Percentiles rank a stretch among this genome's conserved stretches.
These are phyloP conservation scores for Silene latifolia DNA, from an alignment of 148 eudicot genomes.

Conservation along the genomic window DNA sequence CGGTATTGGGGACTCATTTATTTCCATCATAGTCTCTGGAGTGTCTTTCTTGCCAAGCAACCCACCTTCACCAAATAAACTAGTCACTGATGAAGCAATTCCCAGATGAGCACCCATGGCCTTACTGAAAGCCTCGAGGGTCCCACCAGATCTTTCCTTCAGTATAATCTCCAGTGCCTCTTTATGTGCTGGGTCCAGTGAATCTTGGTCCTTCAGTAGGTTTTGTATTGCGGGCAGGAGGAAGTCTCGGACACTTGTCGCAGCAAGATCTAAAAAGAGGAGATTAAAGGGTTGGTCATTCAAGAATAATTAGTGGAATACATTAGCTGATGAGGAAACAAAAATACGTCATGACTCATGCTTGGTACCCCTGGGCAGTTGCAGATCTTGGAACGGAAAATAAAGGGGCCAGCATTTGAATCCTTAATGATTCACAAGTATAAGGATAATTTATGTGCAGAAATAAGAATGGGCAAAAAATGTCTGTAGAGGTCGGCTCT, in stretches of 20 bases:
- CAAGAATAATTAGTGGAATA: neutral
- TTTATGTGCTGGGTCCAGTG: constrained; percentile 97
- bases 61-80: constrained; percentile 78
- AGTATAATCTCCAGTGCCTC: constrained; percentile 83
- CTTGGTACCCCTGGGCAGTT: neutral
- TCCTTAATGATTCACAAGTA: neutral
- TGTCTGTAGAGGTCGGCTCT: too few relatives aligned
- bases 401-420: neutral
- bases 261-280: constrained; percentile 61
- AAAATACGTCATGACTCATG: neutral
- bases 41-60: constrained; percentile 71
- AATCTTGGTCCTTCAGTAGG: constrained; percentile 76
- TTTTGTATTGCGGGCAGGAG: constrained; percentile 85
- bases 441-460: too few relatives aligned
- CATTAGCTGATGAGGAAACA: neutral
- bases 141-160: constrained; percentile 91
- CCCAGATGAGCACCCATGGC: constrained; percentile 97
- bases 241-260: constrained; percentile 68
- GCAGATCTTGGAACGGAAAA: neutral
- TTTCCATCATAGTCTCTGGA: constrained; percentile 36
- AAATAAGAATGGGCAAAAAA: too few relatives aligned
- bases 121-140: constrained; percentile 78
- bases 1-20: constrained; percentile 42
- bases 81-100: constrained; percentile 69
- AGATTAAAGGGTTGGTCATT: constrained; percentile 4